These are phyloP conservation scores for Pseudogymnoascus sp. DNA, from an alignment of 2,329 filamentous ascomycete species.

Conservation along the genomic window DNA sequence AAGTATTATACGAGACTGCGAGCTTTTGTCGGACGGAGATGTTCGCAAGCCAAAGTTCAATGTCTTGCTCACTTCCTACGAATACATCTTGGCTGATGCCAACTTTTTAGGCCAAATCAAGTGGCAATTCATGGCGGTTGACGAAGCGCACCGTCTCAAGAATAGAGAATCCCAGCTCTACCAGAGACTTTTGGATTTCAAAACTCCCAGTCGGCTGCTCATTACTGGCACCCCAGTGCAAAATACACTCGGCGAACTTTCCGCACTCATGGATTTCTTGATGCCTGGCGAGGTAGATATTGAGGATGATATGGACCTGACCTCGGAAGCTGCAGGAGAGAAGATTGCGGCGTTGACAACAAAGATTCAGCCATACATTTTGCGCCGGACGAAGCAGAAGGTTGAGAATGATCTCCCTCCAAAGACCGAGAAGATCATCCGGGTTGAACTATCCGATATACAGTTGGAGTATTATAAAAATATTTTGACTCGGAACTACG, in stretches of 20 bases:
- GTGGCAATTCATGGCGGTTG: constrained; percentile 94
- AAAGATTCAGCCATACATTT: constrained; percentile 85
- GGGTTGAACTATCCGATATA: constrained; percentile 91
- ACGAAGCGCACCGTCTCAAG: constrained; percentile 94
- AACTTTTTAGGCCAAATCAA: constrained; percentile 82
- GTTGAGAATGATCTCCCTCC: constrained; percentile 94
- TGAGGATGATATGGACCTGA: constrained; percentile 83
- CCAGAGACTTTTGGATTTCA: constrained; percentile 73
- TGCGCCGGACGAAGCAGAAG: constrained; percentile 92
- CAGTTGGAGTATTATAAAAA: constrained; percentile 99
- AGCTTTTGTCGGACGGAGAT: constrained; percentile 80
- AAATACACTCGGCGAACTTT: constrained; percentile 88
- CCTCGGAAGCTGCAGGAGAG: constrained; percentile 69
- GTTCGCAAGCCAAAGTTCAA: constrained; percentile 90
- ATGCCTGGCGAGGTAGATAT: constrained; percentile 91
- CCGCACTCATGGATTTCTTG: constrained; percentile 88
- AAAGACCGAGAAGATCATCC: constrained; percentile 98
- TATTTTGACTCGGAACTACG: constrained; percentile 92
- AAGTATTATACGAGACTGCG: constrained; percentile 80
- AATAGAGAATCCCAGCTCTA: constrained; percentile 95
- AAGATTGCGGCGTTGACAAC: constrained; percentile 81
- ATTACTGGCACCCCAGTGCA: constrained; percentile 98
- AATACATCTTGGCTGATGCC: constrained; percentile 84
- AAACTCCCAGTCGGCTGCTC: constrained; percentile 76
- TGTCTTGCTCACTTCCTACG: constrained; percentile 94